Conservation (phyloP, 306 rosid genomes). For the Quercus berberidifolia region DNA sequence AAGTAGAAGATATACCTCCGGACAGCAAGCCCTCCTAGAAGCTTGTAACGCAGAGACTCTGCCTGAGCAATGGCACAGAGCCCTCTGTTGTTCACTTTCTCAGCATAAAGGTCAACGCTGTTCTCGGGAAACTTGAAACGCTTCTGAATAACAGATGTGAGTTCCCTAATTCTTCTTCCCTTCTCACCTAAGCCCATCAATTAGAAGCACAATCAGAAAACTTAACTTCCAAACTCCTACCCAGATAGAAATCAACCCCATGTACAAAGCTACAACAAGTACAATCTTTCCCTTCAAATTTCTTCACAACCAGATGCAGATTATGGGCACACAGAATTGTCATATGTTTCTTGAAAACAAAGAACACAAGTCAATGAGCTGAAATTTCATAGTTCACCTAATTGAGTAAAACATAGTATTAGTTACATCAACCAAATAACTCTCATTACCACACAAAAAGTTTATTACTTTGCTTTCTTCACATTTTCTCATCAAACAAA, state of each 20-base stretch:
- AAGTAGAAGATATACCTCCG: conserved; percentile 45
- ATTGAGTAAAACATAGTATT: no score
- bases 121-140: conserved; percentile 82
- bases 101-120: conserved; percentile 23
- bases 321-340: background rate
- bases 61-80: conserved; percentile 29
- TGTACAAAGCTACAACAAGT: background rate
- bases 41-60: conserved; percentile 82
- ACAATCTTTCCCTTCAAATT: background rate
- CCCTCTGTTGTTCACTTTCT: no score
- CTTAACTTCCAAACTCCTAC: background rate
- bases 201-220: background rate
- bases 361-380: no score
- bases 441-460: no score
- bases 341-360: no score
- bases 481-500: no score
- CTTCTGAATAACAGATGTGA: conserved; percentile 77
- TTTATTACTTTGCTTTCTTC: no score
- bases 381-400: no score
- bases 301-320: background rate
- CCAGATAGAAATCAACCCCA: background rate
- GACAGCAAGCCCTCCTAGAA: conserved; percentile 83
- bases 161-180: conserved; percentile 73
- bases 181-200: conserved; percentile 56
- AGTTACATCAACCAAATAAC: no score